Base-by-base conservation (phyloP, 495 filamentous ascomycete species). In the Aspergillus panamensis region DNA sequence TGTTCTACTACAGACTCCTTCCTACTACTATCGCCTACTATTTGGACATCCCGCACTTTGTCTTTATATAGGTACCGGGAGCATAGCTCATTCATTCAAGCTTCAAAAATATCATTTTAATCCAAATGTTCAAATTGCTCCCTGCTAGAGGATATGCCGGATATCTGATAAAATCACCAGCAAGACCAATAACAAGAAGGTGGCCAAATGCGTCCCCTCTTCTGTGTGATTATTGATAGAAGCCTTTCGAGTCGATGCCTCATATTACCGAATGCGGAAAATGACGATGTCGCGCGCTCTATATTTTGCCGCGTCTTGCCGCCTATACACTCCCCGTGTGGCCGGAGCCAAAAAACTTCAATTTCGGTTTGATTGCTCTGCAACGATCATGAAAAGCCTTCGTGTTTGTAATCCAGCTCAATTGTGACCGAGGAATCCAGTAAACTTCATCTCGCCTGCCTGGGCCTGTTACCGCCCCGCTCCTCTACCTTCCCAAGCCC, bases 281-380 rank as follows among this genome's bases (percentile, higher is more conserved):
- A 57, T 40, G 48, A 64, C 64, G 62, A 65, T 64, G 58, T 67
- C 62, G 65, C 60, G 62, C 59, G 42, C 39, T 20, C 9, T 25
- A 9, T 31, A 61, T 76, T 76, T 70, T 76, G 73, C 73, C 72
- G 63, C 56, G 63, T 65, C 61, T 63, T 51, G 51, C 73, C 73
- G 72, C 73, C 61, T 63, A 37, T 4, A 31, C 43, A 45, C 21
- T 45, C 48, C n/a, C n/a, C n/a, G n/a, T n/a, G n/a, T n/a, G n/a
- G 52, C 55, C 47, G 35, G 54, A 57, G 55, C 52, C 56, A 45
- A 58, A 57, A 64, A 68, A 67, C 60, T 68, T 69, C 58, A 51
- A 45, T 56, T 48, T 53, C 47, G 42, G 48, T 48, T 47, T 51
- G 45, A 48, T 59, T 57, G 53, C 39, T 10, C 29, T 39, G 6